Base-by-base conservation (phyloP, 2,329 filamentous ascomycete species). In the Cyphellophora europaea region DNA sequence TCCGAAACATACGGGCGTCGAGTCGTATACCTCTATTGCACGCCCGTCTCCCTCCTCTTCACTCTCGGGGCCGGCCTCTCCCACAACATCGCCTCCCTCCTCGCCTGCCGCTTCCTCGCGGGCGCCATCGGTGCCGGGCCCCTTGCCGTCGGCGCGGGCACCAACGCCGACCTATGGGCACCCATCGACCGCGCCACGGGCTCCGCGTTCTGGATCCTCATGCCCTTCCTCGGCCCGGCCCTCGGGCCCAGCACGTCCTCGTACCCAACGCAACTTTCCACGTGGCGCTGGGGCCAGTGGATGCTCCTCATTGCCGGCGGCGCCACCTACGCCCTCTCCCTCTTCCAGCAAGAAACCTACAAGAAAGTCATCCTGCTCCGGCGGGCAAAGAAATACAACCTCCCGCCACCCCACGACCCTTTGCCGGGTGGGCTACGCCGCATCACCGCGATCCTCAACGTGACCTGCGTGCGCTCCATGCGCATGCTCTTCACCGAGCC, bases 281-380 rank as follows among this genome's bases (percentile, higher is more conserved):
- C 77, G 41, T 85, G 80, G 80, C 72, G 80, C 42, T 85, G 79
- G 79, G 82, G 78, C 4, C 70, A 79, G 59, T 84, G 79, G 53
- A 57, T 82, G 45, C 76, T 83, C 66, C 76, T 79, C 19, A 75
- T 73, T 40, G 40, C 66, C 15, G 71, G 76, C 37, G 74, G 80
- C 44, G 47, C 59, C 17, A 59, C 80, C 32, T 72, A 80, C 51
- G 37, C 80, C 5, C 42, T 82, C 48, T 74, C 79, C 59, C 63
- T 83, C 35, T 36, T 40, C 30, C 47, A 50, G 38, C 61, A 72
- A 51, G 80, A 85, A 61, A 81, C 79, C 0, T 84, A 84, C 51
- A 77, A 79, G 29, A 77, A 78, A 6, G 66, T 74, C 19, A 76
- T 83, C 47, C 64, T 83, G 77, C 42, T 51, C 56, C 33, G 80